phyloP scores from a whole-genome alignment of 2,329 filamentous ascomycete genomes.

The Thyridium curvatum region DNA sequence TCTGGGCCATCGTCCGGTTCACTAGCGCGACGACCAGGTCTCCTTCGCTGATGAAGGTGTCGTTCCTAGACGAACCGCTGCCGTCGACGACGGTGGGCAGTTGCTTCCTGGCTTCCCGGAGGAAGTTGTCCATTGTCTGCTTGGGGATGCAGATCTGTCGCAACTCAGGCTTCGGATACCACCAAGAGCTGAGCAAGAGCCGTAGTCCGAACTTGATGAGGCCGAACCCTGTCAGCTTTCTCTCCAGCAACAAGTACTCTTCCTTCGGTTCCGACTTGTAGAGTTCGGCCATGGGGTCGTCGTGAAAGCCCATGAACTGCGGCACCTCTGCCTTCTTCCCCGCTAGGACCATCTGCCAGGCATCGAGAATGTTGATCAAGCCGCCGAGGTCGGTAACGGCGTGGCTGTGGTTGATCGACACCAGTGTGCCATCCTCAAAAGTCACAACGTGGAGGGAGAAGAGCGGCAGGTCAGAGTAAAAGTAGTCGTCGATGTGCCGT shows the following conservation, averaged over 20 bases:
- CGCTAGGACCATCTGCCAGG: slow-evolving; percentile 38
- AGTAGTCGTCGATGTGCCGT: slow-evolving; percentile 28
- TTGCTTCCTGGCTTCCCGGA: slow-evolving; percentile 21
- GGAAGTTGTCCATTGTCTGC: slow-evolving; percentile 19
- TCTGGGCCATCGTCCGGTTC: no score
- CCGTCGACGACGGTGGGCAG: slow-evolving; percentile 5
- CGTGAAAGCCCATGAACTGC: slow-evolving; percentile 21
- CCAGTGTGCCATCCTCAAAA: slow-evolving; percentile 42
- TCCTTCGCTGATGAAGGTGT: slow-evolving; percentile 34
- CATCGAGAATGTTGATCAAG: slow-evolving; percentile 29
- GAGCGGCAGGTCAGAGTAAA: slow-evolving; percentile 34
- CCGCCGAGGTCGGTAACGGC: slow-evolving; percentile 40
- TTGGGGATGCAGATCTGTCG: slow-evolving; percentile 32
- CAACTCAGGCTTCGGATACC: slow-evolving; percentile 20
- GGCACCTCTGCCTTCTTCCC: slow-evolving; percentile 33
- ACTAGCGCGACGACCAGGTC: slow-evolving; percentile 31
- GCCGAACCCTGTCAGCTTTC: slow-evolving; percentile 16
- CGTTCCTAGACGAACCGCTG: no score
- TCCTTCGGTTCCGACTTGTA: no score
- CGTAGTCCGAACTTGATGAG: slow-evolving; percentile 24
- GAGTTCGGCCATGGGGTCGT: slow-evolving; percentile 24
- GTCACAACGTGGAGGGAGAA: slow-evolving; percentile 39
- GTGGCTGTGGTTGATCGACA: slow-evolving; percentile 40
- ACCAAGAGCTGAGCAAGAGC: slow-evolving; percentile 25
- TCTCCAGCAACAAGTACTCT: slow-evolving; percentile 1